Evolutionary conservation across 129 eudicot genomes (phyloP).

Genomic region (Logfia minima): DNA sequence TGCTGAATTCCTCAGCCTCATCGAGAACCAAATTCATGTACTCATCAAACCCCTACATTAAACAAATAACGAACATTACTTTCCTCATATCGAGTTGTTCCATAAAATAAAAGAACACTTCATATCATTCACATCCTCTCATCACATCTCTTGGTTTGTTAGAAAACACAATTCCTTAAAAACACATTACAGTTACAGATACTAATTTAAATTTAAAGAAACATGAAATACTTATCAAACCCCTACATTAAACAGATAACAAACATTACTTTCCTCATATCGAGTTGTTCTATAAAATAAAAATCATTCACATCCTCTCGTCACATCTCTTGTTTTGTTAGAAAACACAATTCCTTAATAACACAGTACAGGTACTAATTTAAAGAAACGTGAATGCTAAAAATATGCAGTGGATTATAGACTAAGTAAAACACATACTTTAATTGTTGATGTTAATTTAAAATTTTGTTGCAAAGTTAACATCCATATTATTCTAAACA

Average conservation of each 20-base stretch:
- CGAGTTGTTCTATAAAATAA: no score
- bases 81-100: neutral
- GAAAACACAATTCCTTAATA: neutral
- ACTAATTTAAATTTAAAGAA: no score
- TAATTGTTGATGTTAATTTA: no score
- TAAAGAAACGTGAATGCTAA: neutral
- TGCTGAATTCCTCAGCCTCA: constrained; percentile 69
- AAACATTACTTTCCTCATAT: neutral
- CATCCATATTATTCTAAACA: neutral
- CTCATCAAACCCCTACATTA: constrained; percentile 60
- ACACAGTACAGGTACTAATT: neutral
- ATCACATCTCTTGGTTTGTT: neutral
- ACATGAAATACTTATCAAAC: constrained; percentile 50
- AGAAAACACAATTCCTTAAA: neutral
- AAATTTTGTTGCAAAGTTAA: neutral
- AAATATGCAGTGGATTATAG: neutral
- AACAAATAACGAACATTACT: neutral
- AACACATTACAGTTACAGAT: neutral
- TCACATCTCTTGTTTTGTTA: constrained; percentile 1
- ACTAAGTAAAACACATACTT: no score
- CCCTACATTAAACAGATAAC: constrained; percentile 36
- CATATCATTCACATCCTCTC: neutral
- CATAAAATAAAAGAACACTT: no score
- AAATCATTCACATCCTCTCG: neutral
- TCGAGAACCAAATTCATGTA: constrained; percentile 79